Percentiles rank a stretch among this genome's conserved stretches.
phyloP scores from a whole-genome alignment of 371 early-diverging fungal species.

The Saksenaea oblongispora region DNA sequence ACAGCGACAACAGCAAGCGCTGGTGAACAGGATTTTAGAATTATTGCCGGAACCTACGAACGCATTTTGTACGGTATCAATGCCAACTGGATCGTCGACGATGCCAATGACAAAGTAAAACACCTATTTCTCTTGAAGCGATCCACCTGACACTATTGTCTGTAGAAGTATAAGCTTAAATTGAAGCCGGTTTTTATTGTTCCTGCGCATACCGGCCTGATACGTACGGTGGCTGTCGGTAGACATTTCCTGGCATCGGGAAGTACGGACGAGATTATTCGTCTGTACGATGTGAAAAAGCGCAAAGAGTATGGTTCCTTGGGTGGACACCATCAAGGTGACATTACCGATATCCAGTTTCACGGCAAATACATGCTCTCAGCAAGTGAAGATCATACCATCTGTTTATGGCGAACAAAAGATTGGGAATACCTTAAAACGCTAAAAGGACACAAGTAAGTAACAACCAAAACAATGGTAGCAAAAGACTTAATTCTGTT shows the following conservation, averaged over 20 bases:
- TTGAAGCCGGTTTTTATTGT: slow-evolving; percentile 88
- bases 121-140: background rate
- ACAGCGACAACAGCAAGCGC: slow-evolving; percentile 7
- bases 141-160: background rate
- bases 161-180: background rate
- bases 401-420: slow-evolving; percentile 87
- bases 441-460: slow-evolving; percentile 89
- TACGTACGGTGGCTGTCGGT: slow-evolving; percentile 82
- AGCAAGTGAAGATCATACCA: slow-evolving; percentile 85
- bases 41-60: slow-evolving; percentile 93
- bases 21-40: slow-evolving; percentile 60
- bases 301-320: slow-evolving; percentile 91
- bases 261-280: slow-evolving; percentile 93
- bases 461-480: background rate
- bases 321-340: slow-evolving; percentile 83
- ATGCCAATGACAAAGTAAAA: slow-evolving; percentile 5
- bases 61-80: slow-evolving; percentile 92
- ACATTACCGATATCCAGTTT: slow-evolving; percentile 85
- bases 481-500: background rate
- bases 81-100: slow-evolving; percentile 50
- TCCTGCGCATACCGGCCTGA: slow-evolving; percentile 92
- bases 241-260: slow-evolving; percentile 90
- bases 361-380: slow-evolving; percentile 86
- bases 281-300: slow-evolving; percentile 84
- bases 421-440: slow-evolving; percentile 96